Evolutionary conservation across 2,329 filamentous ascomycete genomes (phyloP).

Genomic region (Hymenoscyphus scutula): DNA sequence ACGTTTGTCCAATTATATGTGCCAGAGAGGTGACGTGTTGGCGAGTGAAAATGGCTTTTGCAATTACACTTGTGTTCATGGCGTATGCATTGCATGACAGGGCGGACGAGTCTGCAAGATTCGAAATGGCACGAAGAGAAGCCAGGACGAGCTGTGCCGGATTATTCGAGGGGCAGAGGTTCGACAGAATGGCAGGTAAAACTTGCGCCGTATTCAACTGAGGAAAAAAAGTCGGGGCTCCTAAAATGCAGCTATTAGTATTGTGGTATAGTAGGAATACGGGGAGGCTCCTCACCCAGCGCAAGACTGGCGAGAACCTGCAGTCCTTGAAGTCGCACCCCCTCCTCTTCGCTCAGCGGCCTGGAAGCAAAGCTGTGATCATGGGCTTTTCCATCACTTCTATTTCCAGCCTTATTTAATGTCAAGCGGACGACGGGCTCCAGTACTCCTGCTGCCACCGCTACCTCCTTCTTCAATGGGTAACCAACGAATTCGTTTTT

Average conservation of each 20-base stretch:
- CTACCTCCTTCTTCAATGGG: slow-evolving; percentile 78
- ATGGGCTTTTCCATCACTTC: slow-evolving; percentile 48
- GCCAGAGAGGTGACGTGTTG: slow-evolving; percentile 61
- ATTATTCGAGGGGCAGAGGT: slow-evolving; percentile 63
- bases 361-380: slow-evolving; percentile 41
- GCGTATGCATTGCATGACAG: slow-evolving; percentile 52
- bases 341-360: slow-evolving; percentile 60
- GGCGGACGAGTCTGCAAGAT: slow-evolving; percentile 64
- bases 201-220: slow-evolving; percentile 68
- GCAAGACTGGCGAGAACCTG: slow-evolving; percentile 84
- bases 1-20: slow-evolving; percentile 61
- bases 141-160: slow-evolving; percentile 67
- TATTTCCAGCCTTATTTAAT: slow-evolving; percentile 38
- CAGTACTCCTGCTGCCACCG: slow-evolving; percentile 68
- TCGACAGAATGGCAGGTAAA: slow-evolving; percentile 67
- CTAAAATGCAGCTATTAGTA: slow-evolving; percentile 44
- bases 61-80: slow-evolving; percentile 50
- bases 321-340: slow-evolving; percentile 72
- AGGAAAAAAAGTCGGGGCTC: slow-evolving; percentile 73
- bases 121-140: slow-evolving; percentile 71
- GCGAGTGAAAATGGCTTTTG: slow-evolving; percentile 63
- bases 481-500: slow-evolving; percentile 93
- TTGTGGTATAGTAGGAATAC: not conserved
- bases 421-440: slow-evolving; percentile 57
- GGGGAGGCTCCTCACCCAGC: slow-evolving; percentile 58